These are phyloP conservation scores for Russula ochroleuca DNA, from an alignment of 768 basidiomycete genomes.

Conservation along the genomic window DNA sequence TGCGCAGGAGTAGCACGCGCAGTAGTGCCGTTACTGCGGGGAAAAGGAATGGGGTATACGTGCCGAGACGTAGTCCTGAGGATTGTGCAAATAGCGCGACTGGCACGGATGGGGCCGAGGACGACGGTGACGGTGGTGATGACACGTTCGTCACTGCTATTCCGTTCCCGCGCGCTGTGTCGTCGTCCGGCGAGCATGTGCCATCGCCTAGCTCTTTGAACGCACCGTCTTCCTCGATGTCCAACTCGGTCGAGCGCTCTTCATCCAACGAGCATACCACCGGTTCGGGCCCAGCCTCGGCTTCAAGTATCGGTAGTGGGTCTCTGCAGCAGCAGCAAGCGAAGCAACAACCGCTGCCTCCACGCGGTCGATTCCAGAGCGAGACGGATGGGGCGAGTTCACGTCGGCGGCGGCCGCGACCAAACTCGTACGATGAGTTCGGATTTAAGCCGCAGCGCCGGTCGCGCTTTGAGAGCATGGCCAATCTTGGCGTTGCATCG, in stretches of 20 bases:
- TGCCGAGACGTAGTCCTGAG: conserved; percentile 22
- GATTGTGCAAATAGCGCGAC: conserved; percentile 8
- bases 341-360: conserved; percentile 40
- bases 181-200: conserved; percentile 46
- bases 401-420: conserved; percentile 52
- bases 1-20: conserved; percentile 49
- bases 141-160: conserved; percentile 37
- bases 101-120: conserved; percentile 10
- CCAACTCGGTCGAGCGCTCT: conserved; percentile 19
- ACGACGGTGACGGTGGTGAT: not conserved
- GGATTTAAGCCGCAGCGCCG: conserved; percentile 49
- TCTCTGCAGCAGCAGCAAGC: not conserved
- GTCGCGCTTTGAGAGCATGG: conserved; percentile 71
- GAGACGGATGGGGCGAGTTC: conserved; percentile 58
- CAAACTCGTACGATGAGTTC: conserved; percentile 65
- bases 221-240: not conserved
- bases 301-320: not conserved
- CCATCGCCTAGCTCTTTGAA: conserved; percentile 36
- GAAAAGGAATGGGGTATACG: conserved; percentile 16
- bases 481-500: conserved; percentile 52
- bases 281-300: not conserved
- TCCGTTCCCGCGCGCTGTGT: conserved; percentile 59
- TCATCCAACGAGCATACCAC: conserved; percentile 6
- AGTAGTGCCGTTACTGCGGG: not conserved
- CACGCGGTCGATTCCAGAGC: conserved; percentile 66